Conservation (phyloP, 1,284 basidiomycete genomes). For the Xerocomus minutiporus region DNA sequence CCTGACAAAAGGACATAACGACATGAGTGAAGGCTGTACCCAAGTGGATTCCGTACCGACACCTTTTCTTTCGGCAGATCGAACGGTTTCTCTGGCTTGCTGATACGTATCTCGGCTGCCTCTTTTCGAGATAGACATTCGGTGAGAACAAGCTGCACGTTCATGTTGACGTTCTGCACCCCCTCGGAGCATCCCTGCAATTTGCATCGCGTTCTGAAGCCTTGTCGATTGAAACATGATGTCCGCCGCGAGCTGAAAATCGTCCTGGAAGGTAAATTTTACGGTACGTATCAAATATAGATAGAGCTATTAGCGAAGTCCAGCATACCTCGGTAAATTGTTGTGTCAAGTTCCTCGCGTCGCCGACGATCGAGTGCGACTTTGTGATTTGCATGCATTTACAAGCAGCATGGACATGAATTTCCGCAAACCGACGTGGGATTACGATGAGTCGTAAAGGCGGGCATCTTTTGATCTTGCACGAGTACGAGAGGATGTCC, state of each 20-base stretch:
- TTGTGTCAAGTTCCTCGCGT: slow-evolving; percentile 12
- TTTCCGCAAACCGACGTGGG: background rate
- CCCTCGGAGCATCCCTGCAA: background rate
- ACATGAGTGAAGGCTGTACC: too few relatives aligned
- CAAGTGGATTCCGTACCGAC: too few relatives aligned
- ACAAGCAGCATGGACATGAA: slow-evolving; percentile 3
- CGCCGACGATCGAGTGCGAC: slow-evolving; percentile 4
- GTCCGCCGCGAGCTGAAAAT: slow-evolving; percentile 2
- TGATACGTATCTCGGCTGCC: background rate
- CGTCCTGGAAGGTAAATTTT: too few relatives aligned
- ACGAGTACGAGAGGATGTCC: slow-evolving; percentile 9
- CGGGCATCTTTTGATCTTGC: background rate
- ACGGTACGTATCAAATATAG: too few relatives aligned
- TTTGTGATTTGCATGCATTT: slow-evolving; percentile 10
- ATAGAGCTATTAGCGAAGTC: too few relatives aligned
- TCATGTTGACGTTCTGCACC: too few relatives aligned
- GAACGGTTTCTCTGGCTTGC: slow-evolving; percentile 15
- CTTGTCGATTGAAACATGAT: slow-evolving; percentile 8
- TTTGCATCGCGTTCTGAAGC: background rate
- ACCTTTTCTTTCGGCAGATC: too few relatives aligned
- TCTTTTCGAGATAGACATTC: background rate
- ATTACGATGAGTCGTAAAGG: background rate
- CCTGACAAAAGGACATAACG: too few relatives aligned
- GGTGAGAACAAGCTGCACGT: background rate
- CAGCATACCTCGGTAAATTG: background rate